phyloP scores from a whole-genome alignment of 2,329 filamentous ascomycete genomes.

The Epichloe sp. region DNA sequence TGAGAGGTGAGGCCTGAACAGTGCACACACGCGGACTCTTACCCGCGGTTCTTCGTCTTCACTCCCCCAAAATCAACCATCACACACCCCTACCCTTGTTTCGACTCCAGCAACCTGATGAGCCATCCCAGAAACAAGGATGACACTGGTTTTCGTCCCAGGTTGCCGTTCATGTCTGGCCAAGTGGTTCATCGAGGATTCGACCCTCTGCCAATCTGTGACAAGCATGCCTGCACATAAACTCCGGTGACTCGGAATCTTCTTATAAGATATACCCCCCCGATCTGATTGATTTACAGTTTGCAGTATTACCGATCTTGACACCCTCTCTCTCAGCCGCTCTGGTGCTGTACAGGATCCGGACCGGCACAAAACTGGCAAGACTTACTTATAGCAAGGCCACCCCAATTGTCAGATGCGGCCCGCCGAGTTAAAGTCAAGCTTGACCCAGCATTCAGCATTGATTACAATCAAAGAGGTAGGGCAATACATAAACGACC shows the following conservation, averaged over 20 bases:
- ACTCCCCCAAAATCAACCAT: neutral
- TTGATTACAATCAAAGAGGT: neutral
- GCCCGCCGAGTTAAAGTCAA: neutral
- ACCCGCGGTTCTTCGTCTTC: neutral
- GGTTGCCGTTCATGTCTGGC: neutral
- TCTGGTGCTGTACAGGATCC: neutral
- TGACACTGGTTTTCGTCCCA: constrained; percentile 8
- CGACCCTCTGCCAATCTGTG: constrained; percentile 11
- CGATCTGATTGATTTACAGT: constrained; percentile 12
- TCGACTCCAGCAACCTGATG: neutral
- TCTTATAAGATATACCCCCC: constrained; percentile 7
- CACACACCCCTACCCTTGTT: neutral
- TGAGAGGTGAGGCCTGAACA: neutral
- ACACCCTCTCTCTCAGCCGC: constrained; percentile 1
- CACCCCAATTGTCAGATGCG: constrained; percentile 4
- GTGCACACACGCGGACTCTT: neutral
- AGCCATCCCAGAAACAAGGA: neutral
- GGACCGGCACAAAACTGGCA: neutral
- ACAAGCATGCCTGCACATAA: constrained; percentile 6
- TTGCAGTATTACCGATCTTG: neutral
- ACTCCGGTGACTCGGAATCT: constrained; percentile 3
- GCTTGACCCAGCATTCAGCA: neutral
- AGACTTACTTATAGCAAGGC: constrained; percentile 10
- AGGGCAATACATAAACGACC: neutral
- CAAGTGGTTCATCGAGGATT: constrained; percentile 5